Conservation (phyloP, 768 basidiomycete genomes). For the Pisolithus albus region DNA sequence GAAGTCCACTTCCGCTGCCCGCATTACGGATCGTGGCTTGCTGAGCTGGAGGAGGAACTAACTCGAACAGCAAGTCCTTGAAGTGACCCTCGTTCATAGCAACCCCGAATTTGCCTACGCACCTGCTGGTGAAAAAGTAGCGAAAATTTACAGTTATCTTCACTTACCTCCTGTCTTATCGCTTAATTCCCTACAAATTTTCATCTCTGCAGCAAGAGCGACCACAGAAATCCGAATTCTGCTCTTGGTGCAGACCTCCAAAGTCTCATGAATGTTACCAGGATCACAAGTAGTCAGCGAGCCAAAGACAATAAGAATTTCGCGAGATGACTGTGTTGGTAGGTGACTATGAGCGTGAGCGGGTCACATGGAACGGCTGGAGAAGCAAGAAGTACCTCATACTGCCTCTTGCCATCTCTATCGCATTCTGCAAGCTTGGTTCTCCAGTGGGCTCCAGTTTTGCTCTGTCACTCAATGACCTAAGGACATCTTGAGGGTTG, state of each 20-base stretch:
- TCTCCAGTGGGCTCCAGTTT: slow-evolving; percentile 88
- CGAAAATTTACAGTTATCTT: neutral
- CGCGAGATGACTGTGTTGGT: slow-evolving; percentile 95
- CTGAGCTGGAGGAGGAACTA: slow-evolving; percentile 91
- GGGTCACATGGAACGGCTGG: neutral
- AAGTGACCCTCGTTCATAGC: slow-evolving; percentile 97
- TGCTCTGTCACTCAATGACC: slow-evolving; percentile 74
- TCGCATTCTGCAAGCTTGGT: slow-evolving; percentile 92
- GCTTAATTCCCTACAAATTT: slow-evolving; percentile 88
- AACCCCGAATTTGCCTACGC: slow-evolving; percentile 82
- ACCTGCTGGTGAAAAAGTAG: slow-evolving; percentile 2
- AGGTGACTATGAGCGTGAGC: slow-evolving; percentile 59
- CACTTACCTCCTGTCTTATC: slow-evolving; percentile 81
- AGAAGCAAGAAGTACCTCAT: slow-evolving; percentile 61
- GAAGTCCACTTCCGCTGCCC: slow-evolving; percentile 44
- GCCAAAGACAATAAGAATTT: slow-evolving; percentile 90
- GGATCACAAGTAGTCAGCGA: slow-evolving; percentile 96
- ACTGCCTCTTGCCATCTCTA: slow-evolving; percentile 92
- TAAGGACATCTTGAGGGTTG: slow-evolving; percentile 94
- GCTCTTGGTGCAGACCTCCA: slow-evolving; percentile 76
- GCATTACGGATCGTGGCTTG: slow-evolving; percentile 43
- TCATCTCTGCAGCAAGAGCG: slow-evolving; percentile 96
- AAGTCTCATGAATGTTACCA: slow-evolving; percentile 89
- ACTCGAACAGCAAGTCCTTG: slow-evolving; percentile 91
- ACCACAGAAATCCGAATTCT: slow-evolving; percentile 91